Conservation (phyloP, 108 stramenopile species). For the Licmophora abbreviata region DNA sequence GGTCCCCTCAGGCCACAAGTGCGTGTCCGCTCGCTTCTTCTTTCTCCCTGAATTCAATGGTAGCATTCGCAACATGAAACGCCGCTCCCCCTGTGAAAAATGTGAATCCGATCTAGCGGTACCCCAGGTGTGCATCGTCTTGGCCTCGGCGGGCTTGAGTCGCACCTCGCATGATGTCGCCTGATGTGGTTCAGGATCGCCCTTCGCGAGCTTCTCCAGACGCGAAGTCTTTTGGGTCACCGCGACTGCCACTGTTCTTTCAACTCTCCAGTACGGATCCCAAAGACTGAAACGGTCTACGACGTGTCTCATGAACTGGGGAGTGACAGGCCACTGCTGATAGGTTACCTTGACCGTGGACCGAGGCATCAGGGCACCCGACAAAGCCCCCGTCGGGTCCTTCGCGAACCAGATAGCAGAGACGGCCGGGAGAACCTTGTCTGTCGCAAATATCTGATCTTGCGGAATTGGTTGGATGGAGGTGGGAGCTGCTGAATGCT, state of each 20-base stretch:
- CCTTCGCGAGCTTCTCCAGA: neutral
- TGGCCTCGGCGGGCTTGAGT: neutral
- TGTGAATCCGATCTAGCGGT: neutral
- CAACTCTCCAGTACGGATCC: conserved; percentile 8
- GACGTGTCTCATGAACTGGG: neutral
- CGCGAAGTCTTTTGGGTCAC: neutral
- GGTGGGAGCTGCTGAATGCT: too few species aligned
- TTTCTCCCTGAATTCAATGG: conserved; percentile 26
- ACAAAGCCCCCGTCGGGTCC: too few species aligned
- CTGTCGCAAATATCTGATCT: too few species aligned
- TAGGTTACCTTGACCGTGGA: neutral
- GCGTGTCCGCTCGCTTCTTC: conserved; percentile 52
- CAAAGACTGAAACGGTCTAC: neutral
- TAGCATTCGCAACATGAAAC: conserved; percentile 46
- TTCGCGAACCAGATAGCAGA: too few species aligned
- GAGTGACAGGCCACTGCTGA: neutral
- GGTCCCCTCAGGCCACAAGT: conserved; percentile 78
- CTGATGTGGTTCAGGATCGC: neutral
- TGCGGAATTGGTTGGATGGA: too few species aligned
- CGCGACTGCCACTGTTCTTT: neutral
- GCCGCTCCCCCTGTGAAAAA: conserved; percentile 20
- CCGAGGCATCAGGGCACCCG: neutral
- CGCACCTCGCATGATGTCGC: neutral
- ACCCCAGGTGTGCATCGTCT: neutral
- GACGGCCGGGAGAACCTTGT: too few species aligned